Percentiles rank a stretch among this genome's conserved stretches.
phyloP scores from a whole-genome alignment of 2,329 filamentous ascomycete species.

The Xylariales sp. region DNA sequence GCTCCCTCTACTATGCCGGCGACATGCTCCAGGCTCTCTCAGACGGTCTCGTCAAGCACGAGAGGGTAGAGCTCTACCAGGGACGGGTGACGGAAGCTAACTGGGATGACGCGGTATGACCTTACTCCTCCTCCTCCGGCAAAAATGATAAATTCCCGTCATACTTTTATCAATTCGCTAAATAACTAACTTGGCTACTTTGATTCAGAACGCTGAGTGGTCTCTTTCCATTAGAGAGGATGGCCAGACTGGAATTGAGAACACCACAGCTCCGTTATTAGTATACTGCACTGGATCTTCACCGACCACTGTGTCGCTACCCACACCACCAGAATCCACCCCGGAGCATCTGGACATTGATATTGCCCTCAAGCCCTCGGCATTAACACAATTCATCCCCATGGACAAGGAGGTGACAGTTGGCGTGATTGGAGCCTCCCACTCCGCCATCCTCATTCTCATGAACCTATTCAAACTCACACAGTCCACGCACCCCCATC shows the following conservation, averaged over 20 bases:
- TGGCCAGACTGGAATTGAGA: background rate
- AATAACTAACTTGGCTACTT: background rate
- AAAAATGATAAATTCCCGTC: too few relatives aligned
- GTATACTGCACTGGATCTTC: background rate
- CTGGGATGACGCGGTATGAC: background rate
- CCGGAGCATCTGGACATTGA: conserved; percentile 44
- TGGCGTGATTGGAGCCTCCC: conserved; percentile 59
- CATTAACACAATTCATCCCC: conserved; percentile 35
- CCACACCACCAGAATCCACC: background rate
- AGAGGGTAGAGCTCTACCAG: background rate
- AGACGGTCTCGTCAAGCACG: conserved; percentile 23
- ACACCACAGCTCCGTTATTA: background rate
- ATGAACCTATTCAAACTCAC: conserved; percentile 55
- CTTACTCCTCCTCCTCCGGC: background rate
- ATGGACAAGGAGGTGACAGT: conserved; percentile 28
- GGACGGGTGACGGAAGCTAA: background rate
- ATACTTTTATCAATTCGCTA: too few relatives aligned
- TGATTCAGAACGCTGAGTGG: background rate
- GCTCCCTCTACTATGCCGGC: conserved; percentile 51
- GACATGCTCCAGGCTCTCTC: conserved; percentile 45
- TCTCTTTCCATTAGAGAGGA: background rate
- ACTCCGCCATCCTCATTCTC: conserved; percentile 59
- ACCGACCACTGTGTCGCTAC: background rate
- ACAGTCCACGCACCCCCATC: conserved; percentile 13
- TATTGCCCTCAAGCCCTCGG: conserved; percentile 47